Base-by-base conservation (phyloP, 441 rosid genomes). In the Raphanus hybrid region DNA sequence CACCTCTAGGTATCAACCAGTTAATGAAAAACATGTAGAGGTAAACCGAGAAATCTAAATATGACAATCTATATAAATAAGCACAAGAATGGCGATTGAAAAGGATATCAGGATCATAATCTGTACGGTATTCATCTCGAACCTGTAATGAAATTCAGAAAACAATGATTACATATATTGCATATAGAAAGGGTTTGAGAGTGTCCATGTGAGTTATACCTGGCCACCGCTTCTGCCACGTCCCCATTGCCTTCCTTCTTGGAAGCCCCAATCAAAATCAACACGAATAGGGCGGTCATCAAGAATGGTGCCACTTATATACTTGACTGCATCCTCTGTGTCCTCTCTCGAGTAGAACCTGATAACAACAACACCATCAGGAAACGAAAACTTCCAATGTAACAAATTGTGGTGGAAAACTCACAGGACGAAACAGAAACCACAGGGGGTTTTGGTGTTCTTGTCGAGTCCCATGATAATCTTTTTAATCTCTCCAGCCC, bases 101-200 rank as follows among this genome's bases (percentile, higher is more conserved):
- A 91, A 90, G 99, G 99, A 95, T 95, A 95, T 95, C 98, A 86
- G 99, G 99, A 92, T 95, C 99, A 64, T 93, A 95, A 80, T 95
- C 98, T 20, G 99, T 95, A 63, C 99, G 97, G 77, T 91, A 95
- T 71, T 95, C 99, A 88, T 95, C 99, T 58, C 99, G 91, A 37
- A 95, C 99, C 99, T 95, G 92, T 23, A 76, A 59, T 67, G 77
- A 60, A 59, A 15, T 16, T 67, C 6, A 27, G 4, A 43, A 57
- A 67, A 34, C 8, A 34, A 6, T 6, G 37, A 32, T 34, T 34
- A 34, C 6, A 5, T 1, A 34, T 1, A 34, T 29, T 29, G 34
- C 34, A 6, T n/a, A 32, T 15, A 48, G 4, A 58, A 59, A 62
- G 6, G 7, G 6, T 6, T 67, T 34, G 65, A 15, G 10, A 6